Evolutionary conservation across 2,329 filamentous ascomycete species (phyloP), one percentile per base, ranked within the genome.

Genomic region (Epichloe gansuensis): DNA sequence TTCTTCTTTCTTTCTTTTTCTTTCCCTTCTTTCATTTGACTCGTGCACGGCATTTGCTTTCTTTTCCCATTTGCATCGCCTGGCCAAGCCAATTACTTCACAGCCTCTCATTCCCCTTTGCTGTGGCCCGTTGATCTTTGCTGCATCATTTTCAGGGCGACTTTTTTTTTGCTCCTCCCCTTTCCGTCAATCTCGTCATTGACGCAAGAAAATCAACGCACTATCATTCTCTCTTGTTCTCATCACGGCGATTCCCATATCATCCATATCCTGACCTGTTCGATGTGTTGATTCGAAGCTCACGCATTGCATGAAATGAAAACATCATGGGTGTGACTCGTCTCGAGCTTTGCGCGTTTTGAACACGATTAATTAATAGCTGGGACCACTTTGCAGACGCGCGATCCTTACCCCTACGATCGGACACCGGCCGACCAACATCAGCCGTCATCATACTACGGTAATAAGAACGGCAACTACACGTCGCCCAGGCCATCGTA

Each of bases 371-470:
- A 39, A 54, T 48, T 42, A 44, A 51, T 41, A 44, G 11, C 25
- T 15, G 11, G 23, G 3, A 35, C 34, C 46, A 38, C 21, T 25
- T 34, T 50, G 39, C 63, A 78, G 75, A 65, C 68, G 62, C 76
- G 72, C 63, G 77, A 80, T 58, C 63, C 72, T 35, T 79, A 78
- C 67, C 65, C 63, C 52, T 76, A 78, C 63, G 62, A 72, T 47
- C 66, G 67, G 46, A 48, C 41, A 57, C 55, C 72, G 43, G 62
- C 65, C 56, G 75, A 78, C 54, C 67, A 73, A 44, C 69, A 63
- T 53, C 67, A 72, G 46, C 68, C 63, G 51, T 62, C 66, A 50
- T 54, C 65, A 35, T 62, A 74, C 46, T 80, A 78, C 58, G 74
- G 74, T 64, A 75, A 73, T 69, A 68, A 69, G 55, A 65, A 64